A percentile compares a stretch with the other conserved stretches of the same genome.
These are phyloP conservation scores for Casuarina equisetifolia DNA, from an alignment of 306 rosid genomes.

Conservation along the genomic window DNA sequence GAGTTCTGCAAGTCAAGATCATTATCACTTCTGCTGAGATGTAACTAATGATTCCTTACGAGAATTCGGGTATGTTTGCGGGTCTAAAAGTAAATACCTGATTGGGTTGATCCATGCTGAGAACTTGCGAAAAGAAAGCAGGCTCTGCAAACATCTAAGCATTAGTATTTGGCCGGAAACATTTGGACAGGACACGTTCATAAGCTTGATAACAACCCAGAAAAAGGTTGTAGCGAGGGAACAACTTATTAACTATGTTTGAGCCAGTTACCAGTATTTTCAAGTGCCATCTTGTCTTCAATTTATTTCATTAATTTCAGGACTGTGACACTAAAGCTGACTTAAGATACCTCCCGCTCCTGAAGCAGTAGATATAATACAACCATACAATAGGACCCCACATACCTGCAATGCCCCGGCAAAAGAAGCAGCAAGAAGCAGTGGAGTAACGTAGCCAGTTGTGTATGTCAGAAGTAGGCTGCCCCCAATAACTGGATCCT, in stretches of 20 bases:
- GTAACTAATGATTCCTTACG: neutral
- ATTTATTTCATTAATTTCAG: neutral
- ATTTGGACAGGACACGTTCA: neutral
- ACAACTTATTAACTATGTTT: neutral
- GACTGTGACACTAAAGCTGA: neutral
- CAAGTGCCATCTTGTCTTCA: neutral
- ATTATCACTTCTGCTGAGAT: neutral
- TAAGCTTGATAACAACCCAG: neutral
- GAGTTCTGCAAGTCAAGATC: neutral
- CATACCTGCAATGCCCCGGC: conserved; percentile 92
- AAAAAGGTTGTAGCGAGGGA: neutral
- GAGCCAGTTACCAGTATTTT: neutral
- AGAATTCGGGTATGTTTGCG: neutral
- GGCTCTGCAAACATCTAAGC: conserved; percentile 49
- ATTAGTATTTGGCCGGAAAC: neutral
- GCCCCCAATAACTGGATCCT: conserved; percentile 88
- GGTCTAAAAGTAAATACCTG: conserved; percentile 45
- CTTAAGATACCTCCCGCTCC: neutral
- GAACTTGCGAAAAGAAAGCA: conserved; percentile 85
- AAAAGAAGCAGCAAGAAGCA: conserved; percentile 90
- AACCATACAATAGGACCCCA: conserved; percentile 2
- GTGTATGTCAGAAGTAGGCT: conserved; percentile 92
- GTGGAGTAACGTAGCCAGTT: conserved; percentile 85
- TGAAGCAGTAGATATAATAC: neutral
- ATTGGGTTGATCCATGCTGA: conserved; percentile 93